A percentile compares a stretch with the other conserved stretches of the same genome.
Evolutionary conservation across 495 filamentous ascomycete species (phyloP).

Genomic region (Lasiosphaeria miniovina): DNA sequence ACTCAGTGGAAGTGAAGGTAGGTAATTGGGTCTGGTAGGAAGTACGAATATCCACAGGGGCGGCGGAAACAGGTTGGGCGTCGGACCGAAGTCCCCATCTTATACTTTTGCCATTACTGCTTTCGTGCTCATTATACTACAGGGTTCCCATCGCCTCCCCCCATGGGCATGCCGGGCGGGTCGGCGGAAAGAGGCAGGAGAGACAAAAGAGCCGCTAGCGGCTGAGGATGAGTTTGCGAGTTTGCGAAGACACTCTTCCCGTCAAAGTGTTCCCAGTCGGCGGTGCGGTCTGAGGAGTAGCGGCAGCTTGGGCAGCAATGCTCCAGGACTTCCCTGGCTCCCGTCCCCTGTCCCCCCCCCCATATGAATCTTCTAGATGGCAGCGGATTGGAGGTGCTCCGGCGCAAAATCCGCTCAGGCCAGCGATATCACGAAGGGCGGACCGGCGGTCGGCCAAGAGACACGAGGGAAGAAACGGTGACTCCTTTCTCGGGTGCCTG

Average conservation of each 20-base stretch:
- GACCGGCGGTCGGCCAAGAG: constrained; percentile 7
- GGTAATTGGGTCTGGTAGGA: too few species aligned
- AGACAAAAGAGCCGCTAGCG: constrained; percentile 4
- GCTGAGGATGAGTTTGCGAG: constrained; percentile 1
- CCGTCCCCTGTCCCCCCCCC: background rate
- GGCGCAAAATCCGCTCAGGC: background rate
- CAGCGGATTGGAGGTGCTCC: background rate
- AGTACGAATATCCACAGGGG: constrained; percentile 22
- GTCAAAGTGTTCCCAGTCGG: constrained; percentile 6
- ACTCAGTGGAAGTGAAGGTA: too few species aligned
- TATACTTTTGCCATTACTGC: constrained; percentile 33
- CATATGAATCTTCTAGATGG: constrained; percentile 11
- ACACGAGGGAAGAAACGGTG: background rate
- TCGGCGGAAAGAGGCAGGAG: constrained; percentile 6
- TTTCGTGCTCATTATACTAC: constrained; percentile 8
- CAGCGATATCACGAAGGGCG: constrained; percentile 10
- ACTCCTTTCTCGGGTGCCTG: constrained; percentile 1
- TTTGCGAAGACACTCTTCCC: constrained; percentile 11
- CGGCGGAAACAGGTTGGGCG: constrained; percentile 26
- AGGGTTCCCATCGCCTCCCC: background rate
- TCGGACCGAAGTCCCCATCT: constrained; percentile 32
- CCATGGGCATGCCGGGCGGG: constrained; percentile 1
- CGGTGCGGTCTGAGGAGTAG: constrained; percentile 15
- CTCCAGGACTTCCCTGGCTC: constrained; percentile 37
- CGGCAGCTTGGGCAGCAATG: constrained; percentile 50